Evolutionary conservation across 2,329 filamentous ascomycete species (phyloP).

Genomic region (Tolypocladium cylindrosporum): DNA sequence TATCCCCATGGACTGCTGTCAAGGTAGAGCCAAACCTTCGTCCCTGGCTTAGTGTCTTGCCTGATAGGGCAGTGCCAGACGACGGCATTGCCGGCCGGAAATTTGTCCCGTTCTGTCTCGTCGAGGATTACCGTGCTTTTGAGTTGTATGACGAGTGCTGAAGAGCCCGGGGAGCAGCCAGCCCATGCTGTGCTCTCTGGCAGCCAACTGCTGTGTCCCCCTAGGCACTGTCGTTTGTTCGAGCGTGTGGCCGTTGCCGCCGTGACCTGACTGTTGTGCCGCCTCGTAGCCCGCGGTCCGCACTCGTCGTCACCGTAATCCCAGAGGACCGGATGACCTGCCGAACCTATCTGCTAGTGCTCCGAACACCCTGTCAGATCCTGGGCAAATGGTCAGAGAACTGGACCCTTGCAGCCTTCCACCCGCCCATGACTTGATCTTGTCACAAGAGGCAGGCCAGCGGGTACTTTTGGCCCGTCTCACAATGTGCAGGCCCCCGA

Average conservation of each 20-base stretch:
- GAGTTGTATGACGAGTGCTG: neutral
- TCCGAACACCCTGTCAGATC: constrained; percentile 8
- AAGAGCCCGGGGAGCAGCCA: neutral
- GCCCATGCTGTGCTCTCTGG: neutral
- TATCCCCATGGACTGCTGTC: neutral
- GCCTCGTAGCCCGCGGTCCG: neutral
- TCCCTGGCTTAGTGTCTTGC: neutral
- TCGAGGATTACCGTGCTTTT: neutral
- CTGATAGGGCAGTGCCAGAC: neutral
- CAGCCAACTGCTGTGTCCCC: neutral
- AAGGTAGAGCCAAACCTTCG: neutral
- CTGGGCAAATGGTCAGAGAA: constrained; percentile 1
- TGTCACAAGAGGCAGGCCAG: constrained; percentile 3
- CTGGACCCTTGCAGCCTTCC: constrained; percentile 4
- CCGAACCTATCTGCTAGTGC: constrained; percentile 7
- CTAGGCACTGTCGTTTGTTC: no score
- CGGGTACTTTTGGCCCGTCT: constrained; percentile 4
- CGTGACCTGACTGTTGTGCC: neutral
- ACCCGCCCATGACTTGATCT: neutral
- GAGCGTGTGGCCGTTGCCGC: neutral
- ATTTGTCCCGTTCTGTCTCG: neutral
- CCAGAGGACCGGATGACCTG: constrained; percentile 10
- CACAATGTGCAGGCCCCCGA: neutral
- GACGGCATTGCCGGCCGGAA: neutral
- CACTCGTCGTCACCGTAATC: constrained; percentile 1